phyloP scores from a whole-genome alignment of 176 grass and related monocot genomes.

The Themeda triandra region DNA sequence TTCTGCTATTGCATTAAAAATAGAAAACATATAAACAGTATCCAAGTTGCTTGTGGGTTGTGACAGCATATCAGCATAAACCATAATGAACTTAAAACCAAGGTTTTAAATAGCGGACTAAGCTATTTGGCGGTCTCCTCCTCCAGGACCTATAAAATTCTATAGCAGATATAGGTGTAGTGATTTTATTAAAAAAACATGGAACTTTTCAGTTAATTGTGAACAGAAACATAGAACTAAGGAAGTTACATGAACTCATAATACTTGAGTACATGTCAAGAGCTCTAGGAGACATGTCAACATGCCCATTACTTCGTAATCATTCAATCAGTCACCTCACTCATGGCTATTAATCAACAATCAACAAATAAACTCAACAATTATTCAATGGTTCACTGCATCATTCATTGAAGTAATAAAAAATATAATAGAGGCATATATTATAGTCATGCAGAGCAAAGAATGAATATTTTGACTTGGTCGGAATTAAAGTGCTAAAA shows the following conservation, averaged over 20 bases:
- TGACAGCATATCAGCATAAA: neutral
- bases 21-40: neutral
- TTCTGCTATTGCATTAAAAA: constrained; percentile 16
- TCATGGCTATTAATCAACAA: neutral
- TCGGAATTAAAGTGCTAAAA: neutral
- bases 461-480: neutral
- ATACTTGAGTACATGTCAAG: neutral
- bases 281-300: neutral
- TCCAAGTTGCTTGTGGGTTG: constrained; percentile 19
- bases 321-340: neutral
- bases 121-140: neutral
- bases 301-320: neutral
- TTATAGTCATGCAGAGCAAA: neutral
- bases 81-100: neutral
- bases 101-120: neutral
- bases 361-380: neutral
- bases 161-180: neutral
- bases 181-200: no score
- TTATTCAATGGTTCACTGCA: neutral
- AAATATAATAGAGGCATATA: neutral
- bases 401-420: neutral
- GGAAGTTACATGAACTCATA: neutral
- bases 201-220: no score
- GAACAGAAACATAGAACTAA: neutral
- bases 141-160: neutral